Conservation (phyloP, 2,329 filamentous ascomycete species). For the Penicillium sp. region DNA sequence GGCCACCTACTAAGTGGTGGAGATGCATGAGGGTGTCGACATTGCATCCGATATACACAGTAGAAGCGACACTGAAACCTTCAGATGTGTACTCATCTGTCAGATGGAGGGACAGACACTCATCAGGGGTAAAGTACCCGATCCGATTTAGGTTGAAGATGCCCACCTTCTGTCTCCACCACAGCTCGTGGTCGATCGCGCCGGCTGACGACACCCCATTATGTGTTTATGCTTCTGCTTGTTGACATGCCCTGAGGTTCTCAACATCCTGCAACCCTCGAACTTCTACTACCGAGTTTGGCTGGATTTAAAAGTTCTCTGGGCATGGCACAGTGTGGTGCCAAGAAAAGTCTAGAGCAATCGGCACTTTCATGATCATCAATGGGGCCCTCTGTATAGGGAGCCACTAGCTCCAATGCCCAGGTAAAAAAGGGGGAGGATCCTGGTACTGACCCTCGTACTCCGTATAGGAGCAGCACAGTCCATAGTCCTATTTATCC, state of each 20-base stretch:
- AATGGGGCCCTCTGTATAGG: conserved; percentile 2
- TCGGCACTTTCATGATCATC: conserved; percentile 9
- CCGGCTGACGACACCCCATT: conserved; percentile 15
- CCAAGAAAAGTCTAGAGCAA: conserved; percentile 3
- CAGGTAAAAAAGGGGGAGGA: conserved; percentile 1
- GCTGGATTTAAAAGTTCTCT: not conserved
- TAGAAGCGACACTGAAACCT: not conserved
- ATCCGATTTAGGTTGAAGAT: conserved; percentile 11
- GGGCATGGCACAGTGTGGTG: not conserved
- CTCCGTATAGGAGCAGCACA: not conserved
- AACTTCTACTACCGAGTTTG: conserved; percentile 5
- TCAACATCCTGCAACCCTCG: not conserved
- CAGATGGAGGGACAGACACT: not conserved
- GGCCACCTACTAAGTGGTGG: conserved; percentile 1
- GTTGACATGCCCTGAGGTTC: not conserved
- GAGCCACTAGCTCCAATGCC: not conserved
- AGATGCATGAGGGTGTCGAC: conserved; percentile 1
- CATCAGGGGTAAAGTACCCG: conserved; percentile 5
- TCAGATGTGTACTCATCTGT: not conserved
- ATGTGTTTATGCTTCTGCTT: conserved; percentile 7
- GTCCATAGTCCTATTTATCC: not conserved
- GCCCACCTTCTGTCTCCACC: conserved; percentile 14
- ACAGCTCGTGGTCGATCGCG: conserved; percentile 14
- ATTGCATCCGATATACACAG: conserved; percentile 1
- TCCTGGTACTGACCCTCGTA: not conserved